Conservation (phyloP, 306 rosid species). For the Nissolia schottii region DNA sequence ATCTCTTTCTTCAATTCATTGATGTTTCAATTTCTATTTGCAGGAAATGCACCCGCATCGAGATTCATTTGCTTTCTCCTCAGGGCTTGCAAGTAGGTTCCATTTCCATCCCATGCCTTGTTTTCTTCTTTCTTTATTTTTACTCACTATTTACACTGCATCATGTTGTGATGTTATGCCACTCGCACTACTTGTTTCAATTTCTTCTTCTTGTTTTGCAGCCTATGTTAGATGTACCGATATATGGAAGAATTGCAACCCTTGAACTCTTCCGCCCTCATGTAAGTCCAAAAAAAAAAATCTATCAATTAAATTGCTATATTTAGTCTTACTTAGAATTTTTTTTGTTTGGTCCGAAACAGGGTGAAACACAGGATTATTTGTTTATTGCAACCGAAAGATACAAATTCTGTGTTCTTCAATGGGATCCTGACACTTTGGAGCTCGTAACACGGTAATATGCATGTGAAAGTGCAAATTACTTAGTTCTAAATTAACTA, state of each 20-base stretch:
- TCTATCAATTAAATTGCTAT: background rate
- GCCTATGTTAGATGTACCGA: slow-evolving; percentile 89
- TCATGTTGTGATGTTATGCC: background rate
- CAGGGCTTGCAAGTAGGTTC: slow-evolving; percentile 95
- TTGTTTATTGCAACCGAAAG: slow-evolving; percentile 89
- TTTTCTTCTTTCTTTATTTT: background rate
- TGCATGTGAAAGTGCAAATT: background rate
- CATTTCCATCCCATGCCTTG: background rate
- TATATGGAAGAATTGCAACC: slow-evolving; percentile 92
- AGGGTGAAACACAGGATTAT: slow-evolving; percentile 91
- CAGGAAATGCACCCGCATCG: slow-evolving; percentile 96
- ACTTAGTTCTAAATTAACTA: background rate
- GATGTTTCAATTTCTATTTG: background rate
- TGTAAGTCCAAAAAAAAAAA: slow-evolving; percentile 32
- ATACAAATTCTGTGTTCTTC: slow-evolving; percentile 93
- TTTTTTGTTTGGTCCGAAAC: slow-evolving; percentile 10
- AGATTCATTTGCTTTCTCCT: slow-evolving; percentile 79
- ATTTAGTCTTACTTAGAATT: background rate
- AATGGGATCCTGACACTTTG: slow-evolving; percentile 78
- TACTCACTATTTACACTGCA: background rate
- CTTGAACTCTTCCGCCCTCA: slow-evolving; percentile 94
- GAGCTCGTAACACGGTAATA: slow-evolving; percentile 59
- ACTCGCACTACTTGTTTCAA: background rate
- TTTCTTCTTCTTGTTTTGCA: slow-evolving; percentile 31
- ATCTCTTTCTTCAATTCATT: background rate